Evolutionary conservation across 768 basidiomycete genomes (phyloP).

Genomic region (Suillus ampliporus): DNA sequence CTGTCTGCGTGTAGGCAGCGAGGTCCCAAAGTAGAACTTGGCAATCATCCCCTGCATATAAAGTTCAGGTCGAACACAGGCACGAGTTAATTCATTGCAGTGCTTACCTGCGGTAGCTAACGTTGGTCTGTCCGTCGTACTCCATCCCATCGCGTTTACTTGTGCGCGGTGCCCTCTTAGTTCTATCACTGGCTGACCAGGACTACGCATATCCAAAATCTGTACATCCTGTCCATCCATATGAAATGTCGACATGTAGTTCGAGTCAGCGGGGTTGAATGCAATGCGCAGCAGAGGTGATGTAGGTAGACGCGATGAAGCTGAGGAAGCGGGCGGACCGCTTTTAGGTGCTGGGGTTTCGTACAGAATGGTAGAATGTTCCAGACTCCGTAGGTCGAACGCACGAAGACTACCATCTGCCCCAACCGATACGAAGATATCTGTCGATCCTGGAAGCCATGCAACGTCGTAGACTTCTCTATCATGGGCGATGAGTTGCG

Average conservation of each 20-base stretch:
- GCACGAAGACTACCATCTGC: constrained; percentile 96
- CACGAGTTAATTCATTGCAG: background rate
- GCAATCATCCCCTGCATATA: constrained; percentile 82
- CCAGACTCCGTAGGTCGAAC: constrained; percentile 94
- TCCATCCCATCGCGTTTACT: constrained; percentile 92
- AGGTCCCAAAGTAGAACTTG: constrained; percentile 96
- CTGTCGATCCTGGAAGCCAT: constrained; percentile 96
- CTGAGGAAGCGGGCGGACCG: constrained; percentile 59
- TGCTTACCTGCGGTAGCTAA: constrained; percentile 84
- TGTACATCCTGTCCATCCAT: constrained; percentile 90
- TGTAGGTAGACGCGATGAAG: constrained; percentile 71
- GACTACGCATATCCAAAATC: constrained; percentile 96
- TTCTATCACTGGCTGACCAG: constrained; percentile 94
- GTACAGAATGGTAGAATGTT: constrained; percentile 98
- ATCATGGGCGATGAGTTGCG: constrained; percentile 97
- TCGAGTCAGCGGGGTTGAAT: constrained; percentile 90
- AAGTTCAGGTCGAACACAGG: constrained; percentile 11
- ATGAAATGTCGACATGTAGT: constrained; percentile 97
- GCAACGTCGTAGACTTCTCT: constrained; percentile 96
- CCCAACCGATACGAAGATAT: constrained; percentile 98
- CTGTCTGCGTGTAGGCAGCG: constrained; percentile 60
- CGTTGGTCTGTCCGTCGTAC: constrained; percentile 79
- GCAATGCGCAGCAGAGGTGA: constrained; percentile 86
- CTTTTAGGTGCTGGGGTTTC: constrained; percentile 88
- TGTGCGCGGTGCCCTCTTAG: constrained; percentile 81